Base-by-base conservation (phyloP, 345 rosid genomes). In the Camelina neglecta region DNA sequence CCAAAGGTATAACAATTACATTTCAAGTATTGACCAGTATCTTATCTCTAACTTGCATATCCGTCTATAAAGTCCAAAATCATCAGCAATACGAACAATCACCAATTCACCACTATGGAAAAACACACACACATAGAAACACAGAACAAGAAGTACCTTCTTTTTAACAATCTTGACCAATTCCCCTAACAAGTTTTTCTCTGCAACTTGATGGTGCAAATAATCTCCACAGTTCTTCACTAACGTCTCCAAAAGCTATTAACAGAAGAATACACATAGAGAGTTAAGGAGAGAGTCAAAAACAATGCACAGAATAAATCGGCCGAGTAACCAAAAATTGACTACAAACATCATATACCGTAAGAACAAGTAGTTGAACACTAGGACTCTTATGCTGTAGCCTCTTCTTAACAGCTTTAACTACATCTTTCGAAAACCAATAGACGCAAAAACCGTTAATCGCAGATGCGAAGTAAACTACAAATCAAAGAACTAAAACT, bases 141-240 rank as follows among this genome's bases (percentile, higher is more conserved):
- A 60, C 4, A 15, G 10, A 62, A 45, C 12, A 45, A 51, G 13
- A 69, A 12, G 0, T 35, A 78, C 81, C 81, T 78, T 78, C 78
- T 90, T 93, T 80, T 80, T 93, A 35, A 87, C 96, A 77, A 89
- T 88, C 81, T 89, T 91, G 58, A 93, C 90, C 98, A 96, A 88
- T 73, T 91, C 98, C 11, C 92, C 93, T 59, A 91, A 71, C 33
- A 96, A 70, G 69, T 88, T 90, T 72, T 85, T 93, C 79, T 96
- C 98, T 0, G 86, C 90, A 81, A 93, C 91, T 83, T 91, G 97
- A 78, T 83, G 86, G 77, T 93, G 99, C 65, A 93, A 85, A 72
- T 72, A 81, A 68, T 93, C 99, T 72, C 99, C 95, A 51, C 99
- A 96, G 77, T 96, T 96, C 86, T 93, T 93, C 63, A 96, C 92